These are phyloP conservation scores for Pseudogymnoascus sp. DNA, from an alignment of 2,329 filamentous ascomycete species.

Conservation along the genomic window DNA sequence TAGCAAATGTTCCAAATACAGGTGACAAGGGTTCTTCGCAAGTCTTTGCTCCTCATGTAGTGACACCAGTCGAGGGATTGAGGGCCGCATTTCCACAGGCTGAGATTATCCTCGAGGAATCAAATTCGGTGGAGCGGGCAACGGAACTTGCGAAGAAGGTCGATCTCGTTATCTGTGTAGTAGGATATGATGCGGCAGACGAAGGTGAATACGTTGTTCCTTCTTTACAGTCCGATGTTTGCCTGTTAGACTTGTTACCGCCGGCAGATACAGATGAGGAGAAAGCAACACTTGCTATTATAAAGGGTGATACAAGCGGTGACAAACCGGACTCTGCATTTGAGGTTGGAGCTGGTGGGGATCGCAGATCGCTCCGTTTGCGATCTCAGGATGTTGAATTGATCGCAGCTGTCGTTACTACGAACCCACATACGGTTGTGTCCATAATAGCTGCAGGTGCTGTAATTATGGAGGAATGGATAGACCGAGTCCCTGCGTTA, in stretches of 20 bases:
- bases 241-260: conserved; percentile 11
- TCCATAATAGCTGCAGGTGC: conserved; percentile 12
- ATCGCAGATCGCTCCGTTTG: conserved; percentile 10
- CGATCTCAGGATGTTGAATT: conserved; percentile 11
- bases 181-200: conserved; percentile 12
- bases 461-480: conserved; percentile 14
- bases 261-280: conserved; percentile 9
- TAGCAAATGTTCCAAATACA: conserved; percentile 12
- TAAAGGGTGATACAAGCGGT: neutral
- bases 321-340: neutral
- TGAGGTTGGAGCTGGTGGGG: conserved; percentile 10
- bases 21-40: conserved; percentile 14
- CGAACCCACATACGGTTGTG: conserved; percentile 13
- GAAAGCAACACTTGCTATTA: neutral
- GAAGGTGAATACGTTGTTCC: conserved; percentile 14
- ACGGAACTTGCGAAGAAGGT: conserved; percentile 4
- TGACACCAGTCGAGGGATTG: conserved; percentile 12
- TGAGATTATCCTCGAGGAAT: conserved; percentile 10
- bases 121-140: conserved; percentile 5
- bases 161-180: conserved; percentile 12
- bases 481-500: conserved; percentile 7
- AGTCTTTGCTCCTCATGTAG: conserved; percentile 12
- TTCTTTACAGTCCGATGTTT: conserved; percentile 2
- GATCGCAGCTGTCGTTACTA: conserved; percentile 9
- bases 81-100: conserved; percentile 9